Conservation (phyloP, 208 protist species). For the Spironucleus salmonicida region DNA sequence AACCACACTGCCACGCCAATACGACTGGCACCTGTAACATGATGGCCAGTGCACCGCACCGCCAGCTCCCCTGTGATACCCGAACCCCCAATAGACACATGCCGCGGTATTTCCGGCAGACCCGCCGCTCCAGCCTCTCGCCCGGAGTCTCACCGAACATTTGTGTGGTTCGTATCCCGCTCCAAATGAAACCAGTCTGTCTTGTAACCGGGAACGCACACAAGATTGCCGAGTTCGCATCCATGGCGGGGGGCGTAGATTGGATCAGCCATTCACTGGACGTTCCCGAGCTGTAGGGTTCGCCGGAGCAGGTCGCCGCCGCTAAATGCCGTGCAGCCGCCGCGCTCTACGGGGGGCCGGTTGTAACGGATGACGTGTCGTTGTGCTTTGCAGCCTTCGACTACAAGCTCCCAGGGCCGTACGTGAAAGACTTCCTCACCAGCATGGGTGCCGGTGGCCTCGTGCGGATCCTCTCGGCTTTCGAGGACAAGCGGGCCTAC, state of each 20-base stretch:
- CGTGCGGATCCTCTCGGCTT: neutral
- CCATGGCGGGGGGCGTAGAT: neutral
- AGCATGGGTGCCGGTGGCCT: neutral
- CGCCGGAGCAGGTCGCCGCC: neutral
- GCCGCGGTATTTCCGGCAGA: no score
- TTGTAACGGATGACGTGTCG: neutral
- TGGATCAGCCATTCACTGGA: neutral
- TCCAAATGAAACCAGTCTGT: no score
- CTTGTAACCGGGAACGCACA: neutral
- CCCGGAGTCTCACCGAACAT: no score
- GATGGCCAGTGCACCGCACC: no score
- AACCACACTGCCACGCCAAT: no score
- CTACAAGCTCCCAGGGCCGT: neutral
- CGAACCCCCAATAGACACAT: no score
- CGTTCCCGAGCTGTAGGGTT: constrained; percentile 6
- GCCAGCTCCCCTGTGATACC: no score
- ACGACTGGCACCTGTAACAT: no score
- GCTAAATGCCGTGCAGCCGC: neutral
- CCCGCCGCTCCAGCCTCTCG: no score
- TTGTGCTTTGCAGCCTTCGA: neutral
- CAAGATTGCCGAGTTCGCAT: constrained; percentile 5
- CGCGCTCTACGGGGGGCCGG: neutral
- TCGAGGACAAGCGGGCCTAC: constrained; percentile 15
- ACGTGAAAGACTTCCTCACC: neutral
- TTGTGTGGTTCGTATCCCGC: no score